Evolutionary conservation across 306 rosid genomes (phyloP), one percentile per base, ranked within the genome.

Genomic region (Echinosophora koreensis): DNA sequence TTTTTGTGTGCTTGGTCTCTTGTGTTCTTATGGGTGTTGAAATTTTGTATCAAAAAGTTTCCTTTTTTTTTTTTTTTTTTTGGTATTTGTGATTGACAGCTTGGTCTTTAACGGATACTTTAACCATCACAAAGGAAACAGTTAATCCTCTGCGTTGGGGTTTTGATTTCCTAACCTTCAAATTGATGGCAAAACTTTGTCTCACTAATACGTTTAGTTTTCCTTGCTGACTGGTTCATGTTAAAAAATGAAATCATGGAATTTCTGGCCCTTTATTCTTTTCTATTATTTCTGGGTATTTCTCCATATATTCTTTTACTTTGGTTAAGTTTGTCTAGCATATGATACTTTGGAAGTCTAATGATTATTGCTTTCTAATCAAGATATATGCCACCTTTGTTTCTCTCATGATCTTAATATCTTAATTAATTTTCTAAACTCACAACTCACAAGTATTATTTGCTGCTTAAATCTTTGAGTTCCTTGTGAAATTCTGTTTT

Each of bases 1-100:
- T 14, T 57, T 34, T 38, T 75, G 8, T 75, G 12, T 17, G 8
- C n/a, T 37, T 3, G n/a, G 56, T 38, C 39, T 64, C 44, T 76
- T 76, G 11, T 58, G 30, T 49, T 71, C 67, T 75, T 71, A 67
- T 64, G 76, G 79, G 78, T 76, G 39, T 46, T 13, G 16, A 9
- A 79, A 34, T 69, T 76, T 68, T 66, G 27, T 2, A 41, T 58
- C 14, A 72, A 66, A 6, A 63, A 4, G 14, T 51, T 13, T 14
- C 11, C 5, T 61, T 66, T 41, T 71, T 65, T 1, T 1, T 27
- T 41, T 41, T 8, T 22, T 65, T 1, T 1, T 27, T 41, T 41
- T 8, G 0, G 32, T 34, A 54, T 4, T 38, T 66, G 27, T 55
- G 11, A 52, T 32, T 18, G 9, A 56, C 27, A 56, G 38, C 61